Evolutionary conservation across 108 stramenopile genomes (phyloP).

Genomic region (Skeletonema costatum): DNA sequence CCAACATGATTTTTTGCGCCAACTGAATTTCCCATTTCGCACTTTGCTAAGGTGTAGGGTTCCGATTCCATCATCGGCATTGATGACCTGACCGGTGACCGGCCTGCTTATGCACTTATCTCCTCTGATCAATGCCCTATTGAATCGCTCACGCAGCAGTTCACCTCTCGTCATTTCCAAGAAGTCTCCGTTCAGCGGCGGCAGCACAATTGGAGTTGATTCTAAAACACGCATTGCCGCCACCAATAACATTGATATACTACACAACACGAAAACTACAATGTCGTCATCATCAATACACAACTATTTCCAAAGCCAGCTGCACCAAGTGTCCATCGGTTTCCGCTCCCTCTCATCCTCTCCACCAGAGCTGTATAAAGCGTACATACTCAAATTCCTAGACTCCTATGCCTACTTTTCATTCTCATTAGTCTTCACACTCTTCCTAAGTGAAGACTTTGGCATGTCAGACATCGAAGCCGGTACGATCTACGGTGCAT

Average conservation of each 20-base stretch:
- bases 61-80: no score
- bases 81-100: no score
- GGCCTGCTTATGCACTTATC: no score
- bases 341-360: constrained; percentile 46
- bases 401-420: constrained; percentile 74
- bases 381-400: constrained; percentile 66
- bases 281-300: neutral
- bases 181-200: no score
- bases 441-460: constrained; percentile 64
- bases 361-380: constrained; percentile 67
- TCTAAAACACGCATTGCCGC: neutral
- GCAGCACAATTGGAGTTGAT: no score
- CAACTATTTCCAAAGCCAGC: constrained; percentile 9
- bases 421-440: constrained; percentile 61
- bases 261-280: neutral
- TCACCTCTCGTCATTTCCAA: neutral
- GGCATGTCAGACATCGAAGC: constrained; percentile 61
- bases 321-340: constrained; percentile 33
- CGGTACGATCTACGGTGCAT: constrained; percentile 66
- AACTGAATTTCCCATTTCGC: no score
- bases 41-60: no score
- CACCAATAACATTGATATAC: neutral
- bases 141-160: neutral
- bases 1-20: no score
- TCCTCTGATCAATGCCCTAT: neutral